Evolutionary conservation across 2,329 filamentous ascomycete species (phyloP).

Genomic region (Fusarium heterosporum): DNA sequence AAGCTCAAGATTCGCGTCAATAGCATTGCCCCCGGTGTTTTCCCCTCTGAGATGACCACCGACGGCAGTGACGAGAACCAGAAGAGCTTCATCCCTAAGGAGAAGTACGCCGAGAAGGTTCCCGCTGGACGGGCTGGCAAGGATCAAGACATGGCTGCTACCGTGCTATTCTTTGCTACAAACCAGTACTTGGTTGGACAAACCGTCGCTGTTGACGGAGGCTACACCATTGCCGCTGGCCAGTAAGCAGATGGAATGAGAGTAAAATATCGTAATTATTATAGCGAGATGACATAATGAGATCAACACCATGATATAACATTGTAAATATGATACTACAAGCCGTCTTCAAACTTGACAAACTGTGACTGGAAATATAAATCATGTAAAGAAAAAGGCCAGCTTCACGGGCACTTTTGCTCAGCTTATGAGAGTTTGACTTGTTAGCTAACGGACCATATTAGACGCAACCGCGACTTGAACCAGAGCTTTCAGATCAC

Average conservation of each 20-base stretch:
- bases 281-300: slow-evolving; percentile 13
- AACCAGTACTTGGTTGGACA: slow-evolving; percentile 61
- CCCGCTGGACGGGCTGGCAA: slow-evolving; percentile 75
- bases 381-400: too few relatives aligned
- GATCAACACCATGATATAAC: neutral
- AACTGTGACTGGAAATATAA: too few relatives aligned
- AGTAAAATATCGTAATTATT: neutral
- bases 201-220: slow-evolving; percentile 59
- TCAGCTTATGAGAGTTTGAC: slow-evolving; percentile 47
- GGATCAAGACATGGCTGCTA: slow-evolving; percentile 76
- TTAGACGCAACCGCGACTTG: slow-evolving; percentile 27
- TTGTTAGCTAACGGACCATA: slow-evolving; percentile 51
- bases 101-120: slow-evolving; percentile 69
- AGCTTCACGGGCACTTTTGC: too few relatives aligned
- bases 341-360: neutral
- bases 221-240: slow-evolving; percentile 55
- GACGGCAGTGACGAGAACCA: slow-evolving; percentile 59
- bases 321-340: neutral
- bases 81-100: slow-evolving; percentile 69
- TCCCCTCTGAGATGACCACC: slow-evolving; percentile 79
- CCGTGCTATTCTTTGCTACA: slow-evolving; percentile 67
- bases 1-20: slow-evolving; percentile 75
- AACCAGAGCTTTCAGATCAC: too few relatives aligned
- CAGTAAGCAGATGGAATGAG: slow-evolving; percentile 6
- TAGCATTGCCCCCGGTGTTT: slow-evolving; percentile 78